phyloP scores from a whole-genome alignment of 805 yeast genomes.

The Sugiyamaella floridensis region DNA sequence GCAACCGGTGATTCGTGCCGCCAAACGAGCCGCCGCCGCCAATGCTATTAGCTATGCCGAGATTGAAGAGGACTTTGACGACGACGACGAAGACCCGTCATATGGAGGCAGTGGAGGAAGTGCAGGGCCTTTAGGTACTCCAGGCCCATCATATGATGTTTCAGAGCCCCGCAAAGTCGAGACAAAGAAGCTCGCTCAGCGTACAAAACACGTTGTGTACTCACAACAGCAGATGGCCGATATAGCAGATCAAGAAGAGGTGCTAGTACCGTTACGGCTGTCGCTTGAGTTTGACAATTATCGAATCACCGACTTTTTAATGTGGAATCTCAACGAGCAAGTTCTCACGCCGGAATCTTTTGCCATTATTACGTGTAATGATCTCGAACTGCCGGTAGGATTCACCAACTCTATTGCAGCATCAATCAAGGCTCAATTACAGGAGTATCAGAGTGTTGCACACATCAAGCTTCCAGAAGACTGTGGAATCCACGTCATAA shows the following conservation, averaged over 20 bases:
- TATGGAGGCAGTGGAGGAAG: constrained; percentile 13
- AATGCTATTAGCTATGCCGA: constrained; percentile 79
- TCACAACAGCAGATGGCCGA: constrained; percentile 33
- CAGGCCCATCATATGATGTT: constrained; percentile 3
- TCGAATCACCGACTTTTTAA: constrained; percentile 54
- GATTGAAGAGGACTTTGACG: constrained; percentile 58
- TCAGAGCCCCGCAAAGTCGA: constrained; percentile 18
- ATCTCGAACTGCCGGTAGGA: constrained; percentile 68
- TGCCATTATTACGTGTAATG: constrained; percentile 72
- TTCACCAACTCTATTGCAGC: constrained; percentile 56
- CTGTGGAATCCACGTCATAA: constrained; percentile 62
- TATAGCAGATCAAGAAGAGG: constrained; percentile 36
- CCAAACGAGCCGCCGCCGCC: constrained; percentile 54
- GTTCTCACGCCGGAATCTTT: constrained; percentile 64
- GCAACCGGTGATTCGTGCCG: constrained; percentile 63
- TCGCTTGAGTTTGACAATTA: constrained; percentile 50
- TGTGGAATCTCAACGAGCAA: constrained; percentile 67
- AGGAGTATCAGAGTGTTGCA: constrained; percentile 60
- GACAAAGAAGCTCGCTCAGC: constrained; percentile 35
- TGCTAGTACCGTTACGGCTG: constrained; percentile 60
- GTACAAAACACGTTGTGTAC: constrained; percentile 34
- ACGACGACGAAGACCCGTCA: constrained; percentile 34
- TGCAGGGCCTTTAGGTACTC: constrained; percentile 6
- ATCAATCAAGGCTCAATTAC: constrained; percentile 73
- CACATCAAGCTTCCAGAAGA: constrained; percentile 61